These are phyloP conservation scores for Nematocida parisii DNA, from an alignment of 371 early-diverging fungal species.

Conservation along the genomic window DNA sequence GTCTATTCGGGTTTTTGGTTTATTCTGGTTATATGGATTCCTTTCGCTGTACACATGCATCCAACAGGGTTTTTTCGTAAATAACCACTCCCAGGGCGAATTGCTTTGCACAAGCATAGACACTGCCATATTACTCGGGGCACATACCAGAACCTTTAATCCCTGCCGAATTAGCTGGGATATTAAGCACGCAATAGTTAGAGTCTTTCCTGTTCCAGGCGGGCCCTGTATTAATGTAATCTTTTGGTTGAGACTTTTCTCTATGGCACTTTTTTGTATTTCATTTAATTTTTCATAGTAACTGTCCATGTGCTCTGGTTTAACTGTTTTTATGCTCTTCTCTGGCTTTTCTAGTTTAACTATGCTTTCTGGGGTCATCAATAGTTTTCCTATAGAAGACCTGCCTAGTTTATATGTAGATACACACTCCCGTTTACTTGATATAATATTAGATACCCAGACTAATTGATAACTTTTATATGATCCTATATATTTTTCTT, in stretches of 20 bases:
- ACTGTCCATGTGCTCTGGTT: background rate
- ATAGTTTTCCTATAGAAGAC: background rate
- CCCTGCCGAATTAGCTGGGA: constrained; percentile 74
- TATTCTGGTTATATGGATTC: background rate
- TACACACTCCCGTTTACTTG: background rate
- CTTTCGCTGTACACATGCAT: background rate
- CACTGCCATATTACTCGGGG: constrained; percentile 84
- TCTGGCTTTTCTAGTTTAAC: background rate
- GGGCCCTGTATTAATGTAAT: constrained; percentile 65
- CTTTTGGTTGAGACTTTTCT: background rate
- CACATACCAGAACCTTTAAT: constrained; percentile 79
- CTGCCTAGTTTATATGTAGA: background rate
- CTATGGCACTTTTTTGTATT: constrained; percentile 57
- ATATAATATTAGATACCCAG: background rate
- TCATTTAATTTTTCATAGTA: constrained; percentile 43
- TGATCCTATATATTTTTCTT: background rate
- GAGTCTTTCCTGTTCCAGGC: constrained; percentile 86
- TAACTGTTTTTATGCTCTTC: background rate
- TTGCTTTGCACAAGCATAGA: constrained; percentile 70
- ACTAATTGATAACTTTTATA: background rate
- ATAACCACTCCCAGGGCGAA: background rate
- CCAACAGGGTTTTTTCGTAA: background rate
- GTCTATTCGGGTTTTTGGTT: background rate
- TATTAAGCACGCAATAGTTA: constrained; percentile 80
- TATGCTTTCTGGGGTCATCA: background rate